Conservation (phyloP, 164 flowering plant species). For the Saururus chinensis region DNA sequence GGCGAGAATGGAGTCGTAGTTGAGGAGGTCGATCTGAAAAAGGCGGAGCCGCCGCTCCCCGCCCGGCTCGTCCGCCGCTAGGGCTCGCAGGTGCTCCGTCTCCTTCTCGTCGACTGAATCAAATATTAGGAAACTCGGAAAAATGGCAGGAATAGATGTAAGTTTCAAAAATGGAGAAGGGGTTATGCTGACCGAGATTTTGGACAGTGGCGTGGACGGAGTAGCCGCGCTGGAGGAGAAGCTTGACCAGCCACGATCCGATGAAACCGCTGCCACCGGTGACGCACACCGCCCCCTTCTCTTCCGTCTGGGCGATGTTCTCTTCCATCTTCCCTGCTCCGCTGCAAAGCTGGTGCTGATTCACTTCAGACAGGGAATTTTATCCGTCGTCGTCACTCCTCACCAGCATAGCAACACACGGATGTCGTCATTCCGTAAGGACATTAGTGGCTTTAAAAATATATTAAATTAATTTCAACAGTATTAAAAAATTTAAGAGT, state of each 20-base stretch:
- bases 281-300: conserved; percentile 17
- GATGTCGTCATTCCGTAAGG: no score
- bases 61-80: conserved; percentile 60
- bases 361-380: no score
- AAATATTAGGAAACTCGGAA: no score
- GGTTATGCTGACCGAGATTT: conserved; percentile 14
- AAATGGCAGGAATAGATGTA: neutral
- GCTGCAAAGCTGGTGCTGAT: no score
- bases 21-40: conserved; percentile 72
- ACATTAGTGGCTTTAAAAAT: no score
- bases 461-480: no score
- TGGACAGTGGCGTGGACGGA: conserved; percentile 27
- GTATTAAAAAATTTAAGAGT: no score
- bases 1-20: conserved; percentile 53
- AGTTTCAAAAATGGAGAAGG: neutral
- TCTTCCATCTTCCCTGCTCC: no score
- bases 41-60: conserved; percentile 61
- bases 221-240: conserved; percentile 24
- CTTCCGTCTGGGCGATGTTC: neutral
- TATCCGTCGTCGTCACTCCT: no score
- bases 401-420: no score
- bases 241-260: conserved; percentile 22
- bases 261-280: conserved; percentile 31
- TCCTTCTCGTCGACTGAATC: conserved; percentile 48
- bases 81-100: conserved; percentile 61